Conservation (phyloP, 2,329 filamentous ascomycete species). For the Colletotrichum kahawae region DNA sequence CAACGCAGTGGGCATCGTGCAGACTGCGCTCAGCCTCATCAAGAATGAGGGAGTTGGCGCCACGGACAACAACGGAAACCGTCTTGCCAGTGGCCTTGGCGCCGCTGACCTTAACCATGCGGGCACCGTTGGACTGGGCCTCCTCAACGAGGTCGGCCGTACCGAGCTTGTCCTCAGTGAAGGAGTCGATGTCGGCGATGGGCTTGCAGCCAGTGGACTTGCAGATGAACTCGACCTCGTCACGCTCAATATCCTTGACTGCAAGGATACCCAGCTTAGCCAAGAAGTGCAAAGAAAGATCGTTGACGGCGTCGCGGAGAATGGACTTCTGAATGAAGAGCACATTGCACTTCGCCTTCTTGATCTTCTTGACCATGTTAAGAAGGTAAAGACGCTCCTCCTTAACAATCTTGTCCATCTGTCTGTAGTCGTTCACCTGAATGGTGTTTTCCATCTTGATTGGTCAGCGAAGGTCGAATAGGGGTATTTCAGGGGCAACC, state of each 20-base stretch:
- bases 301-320: constrained; percentile 95
- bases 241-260: constrained; percentile 97
- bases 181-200: constrained; percentile 97
- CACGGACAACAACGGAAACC: constrained; percentile 91
- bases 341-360: constrained; percentile 99
- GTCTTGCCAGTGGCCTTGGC: constrained; percentile 86
- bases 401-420: constrained; percentile 99
- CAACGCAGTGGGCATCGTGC: constrained; percentile 96
- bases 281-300: constrained; percentile 95
- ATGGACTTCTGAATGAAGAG: constrained; percentile 99
- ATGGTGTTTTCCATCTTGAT: constrained; percentile 97
- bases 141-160: constrained; percentile 94
- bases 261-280: constrained; percentile 95
- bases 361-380: constrained; percentile 99
- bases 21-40: constrained; percentile 97
- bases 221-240: constrained; percentile 99
- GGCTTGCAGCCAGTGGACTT: constrained; percentile 99
- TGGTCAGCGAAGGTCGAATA: constrained; percentile 21
- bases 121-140: constrained; percentile 82
- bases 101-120: constrained; percentile 94
- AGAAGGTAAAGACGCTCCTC: constrained; percentile 97
- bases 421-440: constrained; percentile 97
- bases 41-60: constrained; percentile 91
- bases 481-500: constrained; percentile 32
- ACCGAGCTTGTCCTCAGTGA: constrained; percentile 97